Percentiles rank a stretch among this genome's conserved stretches.
Conservation (phyloP, 2,329 filamentous ascomycete species). For the Xylariaceae sp. region DNA sequence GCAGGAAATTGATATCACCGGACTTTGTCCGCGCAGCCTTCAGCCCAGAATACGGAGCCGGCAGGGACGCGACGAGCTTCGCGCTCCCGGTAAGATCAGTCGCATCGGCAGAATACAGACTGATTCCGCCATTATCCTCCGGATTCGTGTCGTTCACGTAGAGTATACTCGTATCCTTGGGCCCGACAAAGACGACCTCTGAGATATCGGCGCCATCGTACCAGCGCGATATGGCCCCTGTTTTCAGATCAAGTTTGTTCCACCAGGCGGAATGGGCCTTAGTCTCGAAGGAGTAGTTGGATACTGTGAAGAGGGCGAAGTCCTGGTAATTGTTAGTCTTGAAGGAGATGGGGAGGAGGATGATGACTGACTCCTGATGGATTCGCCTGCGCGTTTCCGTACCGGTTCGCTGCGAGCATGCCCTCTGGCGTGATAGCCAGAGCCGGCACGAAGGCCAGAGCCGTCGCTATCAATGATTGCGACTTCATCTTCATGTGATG, state of each 20-base stretch:
- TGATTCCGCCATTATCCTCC: slow-evolving; percentile 38
- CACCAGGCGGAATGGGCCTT: slow-evolving; percentile 43
- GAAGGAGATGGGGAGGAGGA: not conserved
- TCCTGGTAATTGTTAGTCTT: slow-evolving; percentile 25
- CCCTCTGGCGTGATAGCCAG: slow-evolving; percentile 30
- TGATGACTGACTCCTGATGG: slow-evolving; percentile 30
- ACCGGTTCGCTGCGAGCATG: slow-evolving; percentile 33
- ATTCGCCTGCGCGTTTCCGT: slow-evolving; percentile 31
- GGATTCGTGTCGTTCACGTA: slow-evolving; percentile 47
- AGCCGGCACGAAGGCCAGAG: slow-evolving; percentile 27
- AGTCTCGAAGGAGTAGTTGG: slow-evolving; percentile 56
- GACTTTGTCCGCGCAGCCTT: slow-evolving; percentile 32
- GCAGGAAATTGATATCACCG: slow-evolving; percentile 36
- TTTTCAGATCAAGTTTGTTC: slow-evolving; percentile 52
- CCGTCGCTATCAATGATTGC: slow-evolving; percentile 25
- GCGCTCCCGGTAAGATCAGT: slow-evolving; percentile 25
- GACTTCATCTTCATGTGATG: slow-evolving; percentile 25
- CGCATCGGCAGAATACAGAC: slow-evolving; percentile 36
- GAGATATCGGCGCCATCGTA: slow-evolving; percentile 49
- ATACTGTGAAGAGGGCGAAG: slow-evolving; percentile 44
- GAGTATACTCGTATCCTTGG: slow-evolving; percentile 41
- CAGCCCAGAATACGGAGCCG: slow-evolving; percentile 36
- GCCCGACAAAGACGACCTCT: slow-evolving; percentile 54
- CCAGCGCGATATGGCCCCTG: slow-evolving; percentile 47
- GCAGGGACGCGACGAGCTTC: slow-evolving; percentile 34